Evolutionary conservation across 2,329 filamentous ascomycete genomes (phyloP).

Genomic region (Fusarium succisae): DNA sequence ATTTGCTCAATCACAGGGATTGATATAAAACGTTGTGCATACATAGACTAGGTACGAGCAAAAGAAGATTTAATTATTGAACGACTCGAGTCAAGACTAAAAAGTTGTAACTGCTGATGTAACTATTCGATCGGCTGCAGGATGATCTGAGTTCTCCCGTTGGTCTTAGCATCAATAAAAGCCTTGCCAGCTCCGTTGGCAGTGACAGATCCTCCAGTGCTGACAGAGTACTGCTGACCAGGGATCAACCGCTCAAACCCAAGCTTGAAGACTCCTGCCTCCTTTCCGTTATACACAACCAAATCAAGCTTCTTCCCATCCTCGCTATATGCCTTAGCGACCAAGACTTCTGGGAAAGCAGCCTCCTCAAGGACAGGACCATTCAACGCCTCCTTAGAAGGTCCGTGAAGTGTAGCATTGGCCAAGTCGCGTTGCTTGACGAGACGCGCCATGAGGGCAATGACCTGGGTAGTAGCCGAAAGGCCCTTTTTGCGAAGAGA

Average conservation of each 20-base stretch:
- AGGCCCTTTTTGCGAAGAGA: not conserved
- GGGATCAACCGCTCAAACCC: not conserved
- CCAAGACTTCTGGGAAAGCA: not conserved
- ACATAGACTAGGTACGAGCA: not conserved
- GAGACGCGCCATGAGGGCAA: not conserved
- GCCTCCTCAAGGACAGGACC: not conserved
- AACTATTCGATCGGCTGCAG: not conserved
- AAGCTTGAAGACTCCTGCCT: not conserved
- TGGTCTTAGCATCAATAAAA: not conserved
- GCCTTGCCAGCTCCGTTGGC: not conserved
- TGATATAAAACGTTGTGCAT: not conserved
- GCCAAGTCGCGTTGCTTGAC: not conserved
- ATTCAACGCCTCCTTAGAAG: not conserved
- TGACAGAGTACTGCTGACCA: not conserved
- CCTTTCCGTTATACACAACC: not conserved
- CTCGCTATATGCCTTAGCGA: not conserved
- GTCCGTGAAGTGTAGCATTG: not conserved
- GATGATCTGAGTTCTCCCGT: not conserved
- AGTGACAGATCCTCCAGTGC: not conserved
- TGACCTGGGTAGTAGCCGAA: not conserved
- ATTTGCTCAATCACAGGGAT: accelerated
- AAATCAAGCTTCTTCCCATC: not conserved
- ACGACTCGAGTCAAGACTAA: accelerated
- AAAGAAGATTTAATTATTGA: accelerated
- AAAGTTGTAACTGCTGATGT: accelerated